Evolutionary conservation across 306 rosid genomes (phyloP).

Genomic region (Ziziphus jujuba): DNA sequence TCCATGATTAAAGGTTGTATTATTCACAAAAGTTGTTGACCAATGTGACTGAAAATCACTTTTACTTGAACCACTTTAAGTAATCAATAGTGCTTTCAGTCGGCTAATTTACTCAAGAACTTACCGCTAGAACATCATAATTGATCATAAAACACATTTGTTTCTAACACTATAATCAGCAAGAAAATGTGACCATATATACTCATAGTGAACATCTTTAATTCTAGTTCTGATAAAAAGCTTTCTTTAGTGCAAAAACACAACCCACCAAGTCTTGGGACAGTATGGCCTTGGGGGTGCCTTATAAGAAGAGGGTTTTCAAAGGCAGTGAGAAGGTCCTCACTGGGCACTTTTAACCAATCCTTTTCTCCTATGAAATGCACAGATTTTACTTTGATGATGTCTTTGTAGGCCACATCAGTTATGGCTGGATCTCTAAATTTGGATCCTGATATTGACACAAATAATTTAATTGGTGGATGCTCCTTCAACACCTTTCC

Average conservation of each 20-base stretch:
- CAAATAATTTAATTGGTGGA: conserved; percentile 60
- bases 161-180: too few relatives aligned
- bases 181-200: not conserved
- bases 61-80: too few relatives aligned
- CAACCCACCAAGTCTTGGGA: conserved; percentile 69
- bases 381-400: conserved; percentile 63
- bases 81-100: too few relatives aligned
- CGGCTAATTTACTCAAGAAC: too few relatives aligned
- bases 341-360: conserved; percentile 72
- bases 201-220: not conserved
- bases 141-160: too few relatives aligned
- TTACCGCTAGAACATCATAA: too few relatives aligned
- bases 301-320: conserved; percentile 61
- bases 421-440: conserved; percentile 80
- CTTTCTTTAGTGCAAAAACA: not conserved
- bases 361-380: conserved; percentile 87
- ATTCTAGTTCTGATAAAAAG: too few relatives aligned
- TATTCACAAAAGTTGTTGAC: too few relatives aligned
- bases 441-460: conserved; percentile 76
- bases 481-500: conserved; percentile 83
- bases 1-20: too few relatives aligned
- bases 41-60: too few relatives aligned
- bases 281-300: conserved; percentile 91
- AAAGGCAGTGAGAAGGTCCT: conserved; percentile 74
- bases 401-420: conserved; percentile 71